These are phyloP conservation scores for Xylaria grammica DNA, from an alignment of 495 filamentous ascomycete species.

Conservation along the genomic window DNA sequence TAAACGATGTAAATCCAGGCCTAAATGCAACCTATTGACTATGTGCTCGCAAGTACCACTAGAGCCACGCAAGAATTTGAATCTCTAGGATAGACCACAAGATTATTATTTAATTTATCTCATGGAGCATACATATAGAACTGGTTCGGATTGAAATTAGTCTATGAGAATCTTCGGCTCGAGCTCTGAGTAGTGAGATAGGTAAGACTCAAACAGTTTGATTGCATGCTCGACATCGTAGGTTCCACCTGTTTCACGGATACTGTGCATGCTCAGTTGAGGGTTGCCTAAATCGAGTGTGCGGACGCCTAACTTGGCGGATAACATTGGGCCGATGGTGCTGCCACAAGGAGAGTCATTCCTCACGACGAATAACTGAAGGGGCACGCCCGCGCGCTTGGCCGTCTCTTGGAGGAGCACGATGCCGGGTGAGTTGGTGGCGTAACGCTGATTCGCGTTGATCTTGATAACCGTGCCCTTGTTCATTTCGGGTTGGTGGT, in stretches of 20 bases:
- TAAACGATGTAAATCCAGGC: too few species aligned
- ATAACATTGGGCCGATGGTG: slow-evolving; percentile 96
- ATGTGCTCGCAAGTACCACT: too few species aligned
- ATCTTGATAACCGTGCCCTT: slow-evolving; percentile 95
- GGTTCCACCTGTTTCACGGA: slow-evolving; percentile 86
- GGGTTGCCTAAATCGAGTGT: slow-evolving; percentile 94
- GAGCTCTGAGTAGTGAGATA: slow-evolving; percentile 78
- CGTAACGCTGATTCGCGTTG: slow-evolving; percentile 96
- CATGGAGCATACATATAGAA: background rate
- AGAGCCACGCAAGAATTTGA: too few species aligned
- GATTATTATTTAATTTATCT: background rate
- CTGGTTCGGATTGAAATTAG: slow-evolving; percentile 29
- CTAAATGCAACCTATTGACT: too few species aligned
- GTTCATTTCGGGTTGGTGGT: slow-evolving; percentile 94
- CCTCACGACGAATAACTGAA: slow-evolving; percentile 94
- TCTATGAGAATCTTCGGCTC: slow-evolving; percentile 84
- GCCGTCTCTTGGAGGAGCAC: slow-evolving; percentile 89
- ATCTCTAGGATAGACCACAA: too few species aligned
- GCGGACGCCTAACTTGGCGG: slow-evolving; percentile 79
- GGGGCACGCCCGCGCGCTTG: slow-evolving; percentile 68
- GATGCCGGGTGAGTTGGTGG: slow-evolving; percentile 94
- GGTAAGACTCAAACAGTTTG: slow-evolving; percentile 86
- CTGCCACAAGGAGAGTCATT: slow-evolving; percentile 94
- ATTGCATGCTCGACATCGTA: slow-evolving; percentile 89
- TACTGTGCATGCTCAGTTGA: slow-evolving; percentile 97